Evolutionary conservation across 495 filamentous ascomycete genomes (phyloP).

Genomic region (Echria macrotheca): DNA sequence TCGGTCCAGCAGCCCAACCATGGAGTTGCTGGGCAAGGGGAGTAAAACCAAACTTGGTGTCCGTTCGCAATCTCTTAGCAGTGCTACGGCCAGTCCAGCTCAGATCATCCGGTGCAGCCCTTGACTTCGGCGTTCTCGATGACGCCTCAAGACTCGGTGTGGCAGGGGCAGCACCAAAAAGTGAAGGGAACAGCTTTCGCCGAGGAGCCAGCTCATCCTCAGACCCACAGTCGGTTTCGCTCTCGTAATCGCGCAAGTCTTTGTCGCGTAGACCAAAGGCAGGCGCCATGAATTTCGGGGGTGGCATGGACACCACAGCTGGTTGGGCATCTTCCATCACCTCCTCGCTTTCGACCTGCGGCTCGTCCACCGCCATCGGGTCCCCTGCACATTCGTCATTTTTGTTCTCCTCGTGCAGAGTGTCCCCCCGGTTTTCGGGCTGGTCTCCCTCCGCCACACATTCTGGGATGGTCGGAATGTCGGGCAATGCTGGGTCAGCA

Average conservation of each 20-base stretch:
- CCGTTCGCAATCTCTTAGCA: constrained; percentile 16
- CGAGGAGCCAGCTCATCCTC: constrained; percentile 48
- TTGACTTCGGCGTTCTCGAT: constrained; percentile 19
- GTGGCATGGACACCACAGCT: no score
- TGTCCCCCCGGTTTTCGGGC: not conserved
- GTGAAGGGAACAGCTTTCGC: constrained; percentile 9
- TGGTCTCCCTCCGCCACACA: constrained; percentile 4
- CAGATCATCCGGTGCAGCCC: not conserved
- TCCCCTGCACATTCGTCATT: constrained; percentile 13
- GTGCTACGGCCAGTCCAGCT: constrained; percentile 17
- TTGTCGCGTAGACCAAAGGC: constrained; percentile 33
- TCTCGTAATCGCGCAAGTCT: constrained; percentile 32
- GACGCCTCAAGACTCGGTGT: constrained; percentile 32
- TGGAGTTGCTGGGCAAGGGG: constrained; percentile 55
- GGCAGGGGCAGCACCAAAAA: constrained; percentile 22
- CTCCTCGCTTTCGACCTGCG: constrained; percentile 7
- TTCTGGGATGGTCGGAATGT: constrained; percentile 15
- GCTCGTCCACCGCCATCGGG: constrained; percentile 30
- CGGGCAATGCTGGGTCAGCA: constrained; percentile 41
- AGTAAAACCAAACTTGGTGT: constrained; percentile 48
- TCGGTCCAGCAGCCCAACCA: constrained; percentile 50
- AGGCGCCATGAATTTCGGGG: constrained; percentile 20
- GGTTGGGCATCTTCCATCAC: no score
- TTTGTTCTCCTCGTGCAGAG: constrained; percentile 9
- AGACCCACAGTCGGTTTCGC: constrained; percentile 39